Evolutionary conservation across 176 grass and related monocot genomes (phyloP).

Genomic region (Oryza glumipatula): DNA sequence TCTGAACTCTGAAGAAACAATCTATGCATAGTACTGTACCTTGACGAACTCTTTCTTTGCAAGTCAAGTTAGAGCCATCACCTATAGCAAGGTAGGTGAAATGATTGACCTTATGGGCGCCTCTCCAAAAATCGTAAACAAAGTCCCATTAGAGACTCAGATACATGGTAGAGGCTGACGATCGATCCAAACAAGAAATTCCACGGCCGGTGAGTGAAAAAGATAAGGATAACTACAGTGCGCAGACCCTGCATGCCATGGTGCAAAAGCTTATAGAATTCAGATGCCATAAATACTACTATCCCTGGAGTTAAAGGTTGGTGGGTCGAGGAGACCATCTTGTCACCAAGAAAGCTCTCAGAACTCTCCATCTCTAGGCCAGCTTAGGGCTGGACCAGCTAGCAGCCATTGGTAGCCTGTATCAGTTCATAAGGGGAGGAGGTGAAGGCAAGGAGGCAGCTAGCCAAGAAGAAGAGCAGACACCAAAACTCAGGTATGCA

Average conservation of each 20-base stretch:
- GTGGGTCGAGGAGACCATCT: slow-evolving; percentile 42
- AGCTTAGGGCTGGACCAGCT: slow-evolving; percentile 47
- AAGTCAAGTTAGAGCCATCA: slow-evolving; percentile 51
- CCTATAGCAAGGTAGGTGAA: slow-evolving; percentile 38
- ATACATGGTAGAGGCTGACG: slow-evolving; percentile 19
- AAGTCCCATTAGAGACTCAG: slow-evolving; percentile 37
- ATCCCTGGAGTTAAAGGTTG: slow-evolving; percentile 36
- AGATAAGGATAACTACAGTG: slow-evolving; percentile 44
- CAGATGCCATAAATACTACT: slow-evolving; percentile 53
- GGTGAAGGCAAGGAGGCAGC: background rate
- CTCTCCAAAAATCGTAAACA: slow-evolving; percentile 30
- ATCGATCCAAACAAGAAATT: slow-evolving; percentile 46
- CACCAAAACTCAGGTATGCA: slow-evolving; percentile 17
- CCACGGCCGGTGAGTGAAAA: slow-evolving; percentile 47
- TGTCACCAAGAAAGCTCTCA: slow-evolving; percentile 34
- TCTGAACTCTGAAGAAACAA: slow-evolving; percentile 25
- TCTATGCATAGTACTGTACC: background rate
- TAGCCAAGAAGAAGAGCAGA: slow-evolving; percentile 21
- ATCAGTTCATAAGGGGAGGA: slow-evolving; percentile 37
- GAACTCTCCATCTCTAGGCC: slow-evolving; percentile 37
- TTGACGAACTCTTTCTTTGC: slow-evolving; percentile 17
- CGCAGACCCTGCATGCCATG: slow-evolving; percentile 23
- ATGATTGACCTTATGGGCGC: slow-evolving; percentile 35
- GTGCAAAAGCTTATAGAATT: slow-evolving; percentile 52
- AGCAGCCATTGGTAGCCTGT: slow-evolving; percentile 6